Base-by-base conservation (phyloP, 2,329 filamentous ascomycete species). In the Pestalotiopsis sp. region DNA sequence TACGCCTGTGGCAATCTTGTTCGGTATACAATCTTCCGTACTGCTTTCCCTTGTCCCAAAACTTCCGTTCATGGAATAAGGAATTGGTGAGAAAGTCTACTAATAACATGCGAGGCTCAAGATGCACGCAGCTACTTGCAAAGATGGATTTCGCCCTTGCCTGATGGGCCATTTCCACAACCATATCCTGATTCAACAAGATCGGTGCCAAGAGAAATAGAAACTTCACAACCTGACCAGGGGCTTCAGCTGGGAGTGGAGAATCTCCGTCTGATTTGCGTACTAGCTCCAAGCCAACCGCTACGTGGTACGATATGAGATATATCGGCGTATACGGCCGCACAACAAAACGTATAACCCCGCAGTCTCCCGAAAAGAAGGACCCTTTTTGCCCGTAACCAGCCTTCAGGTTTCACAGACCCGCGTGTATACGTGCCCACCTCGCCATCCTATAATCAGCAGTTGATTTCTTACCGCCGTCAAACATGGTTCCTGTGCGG, bases 401-500 rank as follows among this genome's bases (percentile, higher is more conserved):
- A 20, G 17, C n/a, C 45, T 52, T 52, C 17, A 52, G 20, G 45
- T 52, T n/a, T n/a, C 45, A 52, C 45, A 52, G n/a, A 45, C n/a
- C 45, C 20, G 45, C 17, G 45, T 52, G 45, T 52, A 52, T 52
- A 52, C 45, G 1, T 20, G 9, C 17, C 17, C 17, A 9, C n/a
- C 41, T 45, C 41, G 4, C 41, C 41, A 13, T 17, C 41, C 20
- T 52, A 52, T 20, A 11, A 52, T 52, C 11, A n/a, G 14, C 45
- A 9, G 2, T 52, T 3, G 45, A 9, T n/a, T 20, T 20, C 14
- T 52, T 52, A 6, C 3, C 7, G 4, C 45, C 20, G 17, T n/a
- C 13, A 49, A 67, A 23, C 20, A 78, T 78, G 77, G 74, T 76
- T 59, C 81, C 81, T 39, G 80, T 76, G 39, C 80, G 78, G 4